Base-by-base conservation (phyloP, 2,329 filamentous ascomycete species). In the Diaporthe sp. region DNA sequence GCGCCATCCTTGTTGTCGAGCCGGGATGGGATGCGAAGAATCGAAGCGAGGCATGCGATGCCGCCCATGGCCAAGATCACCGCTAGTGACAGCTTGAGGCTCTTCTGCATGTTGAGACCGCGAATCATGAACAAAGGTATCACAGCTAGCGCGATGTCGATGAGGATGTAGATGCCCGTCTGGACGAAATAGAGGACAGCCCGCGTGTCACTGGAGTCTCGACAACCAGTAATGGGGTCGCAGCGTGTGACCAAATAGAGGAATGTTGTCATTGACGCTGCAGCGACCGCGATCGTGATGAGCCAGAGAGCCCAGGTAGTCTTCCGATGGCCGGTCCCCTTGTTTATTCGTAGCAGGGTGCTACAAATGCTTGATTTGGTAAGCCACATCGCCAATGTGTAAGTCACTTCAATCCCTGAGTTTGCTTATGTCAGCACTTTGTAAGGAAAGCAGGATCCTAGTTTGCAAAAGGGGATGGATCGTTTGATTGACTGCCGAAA, bases 21-120 rank as follows among this genome's bases (percentile, higher is more conserved):
- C 19, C 51, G 55, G 28, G 70, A 15, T 13, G 70, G 70, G 55
- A 72, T 72, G 8, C 55, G 42, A 31, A 72, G 28, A 12, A 72
- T 39, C 6, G 55, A 31, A 39, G 53, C 55, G 2, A 72, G 31
- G 22, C 70, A 60, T 4, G 55, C 70, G 42, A 61, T n/a, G n/a
- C 70, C 70, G 13, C 70, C 70, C 13, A 72, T 19, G 4, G 42
- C 55, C 8, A 72, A 28, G 42, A 72, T 61, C 8, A n/a, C 28
- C 2, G 55, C 55, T 0, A 55, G 60, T 10, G 70, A 72, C 9
- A 61, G 70, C 15, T 61, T 72, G 19, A 72, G 55, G 31, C 55
- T 51, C 53, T 28, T 72, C 42, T 61, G 60, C 55, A 39, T 72
- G 8, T 28, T 61, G 28, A 72, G 34, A 5, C 70, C 55, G 13